phyloP scores from a whole-genome alignment of 352 stramenopile species.

The Phytophthora cactorum region DNA sequence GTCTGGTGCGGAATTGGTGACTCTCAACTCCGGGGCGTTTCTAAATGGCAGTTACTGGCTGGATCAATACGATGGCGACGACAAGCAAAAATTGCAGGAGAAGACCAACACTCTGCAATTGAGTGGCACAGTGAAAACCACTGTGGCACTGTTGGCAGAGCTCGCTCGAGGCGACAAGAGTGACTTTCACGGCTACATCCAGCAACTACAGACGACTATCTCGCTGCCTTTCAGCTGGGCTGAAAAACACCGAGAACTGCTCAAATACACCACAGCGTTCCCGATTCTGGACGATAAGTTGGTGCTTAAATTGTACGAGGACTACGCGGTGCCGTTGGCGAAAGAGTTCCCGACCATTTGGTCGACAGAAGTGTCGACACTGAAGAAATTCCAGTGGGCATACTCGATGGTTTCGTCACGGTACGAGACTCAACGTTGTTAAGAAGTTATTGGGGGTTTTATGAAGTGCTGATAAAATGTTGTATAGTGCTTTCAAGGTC shows the following conservation, averaged over 20 bases:
- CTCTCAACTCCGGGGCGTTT: slow-evolving; percentile 42
- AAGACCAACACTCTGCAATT: slow-evolving; percentile 41
- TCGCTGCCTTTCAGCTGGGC: slow-evolving; percentile 61
- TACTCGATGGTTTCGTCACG: slow-evolving; percentile 76
- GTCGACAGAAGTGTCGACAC: slow-evolving; percentile 33
- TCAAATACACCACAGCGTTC: slow-evolving; percentile 59
- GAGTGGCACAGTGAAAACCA: slow-evolving; percentile 53
- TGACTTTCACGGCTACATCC: slow-evolving; percentile 62
- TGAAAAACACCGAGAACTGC: slow-evolving; percentile 26
- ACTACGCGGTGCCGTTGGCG: slow-evolving; percentile 44
- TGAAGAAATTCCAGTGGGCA: slow-evolving; percentile 67
- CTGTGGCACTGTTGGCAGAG: slow-evolving; percentile 58
- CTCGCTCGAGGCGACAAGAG: slow-evolving; percentile 40
- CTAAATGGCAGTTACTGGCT: slow-evolving; percentile 64
- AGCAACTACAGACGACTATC: slow-evolving; percentile 57
- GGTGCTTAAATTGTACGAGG: slow-evolving; percentile 54
- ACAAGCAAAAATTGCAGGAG: slow-evolving; percentile 34
- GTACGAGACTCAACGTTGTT: slow-evolving; percentile 20
- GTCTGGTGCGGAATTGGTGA: slow-evolving; percentile 45
- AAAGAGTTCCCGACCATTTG: slow-evolving; percentile 51
- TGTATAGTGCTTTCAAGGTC: slow-evolving; percentile 52
- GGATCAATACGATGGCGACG: slow-evolving; percentile 10
- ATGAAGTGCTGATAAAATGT: not conserved
- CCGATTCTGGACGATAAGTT: slow-evolving; percentile 63
- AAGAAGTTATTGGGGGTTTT: not conserved